Evolutionary conservation across 2,329 filamentous ascomycete genomes (phyloP).

Genomic region (Dothidotthia symphoricarpi): DNA sequence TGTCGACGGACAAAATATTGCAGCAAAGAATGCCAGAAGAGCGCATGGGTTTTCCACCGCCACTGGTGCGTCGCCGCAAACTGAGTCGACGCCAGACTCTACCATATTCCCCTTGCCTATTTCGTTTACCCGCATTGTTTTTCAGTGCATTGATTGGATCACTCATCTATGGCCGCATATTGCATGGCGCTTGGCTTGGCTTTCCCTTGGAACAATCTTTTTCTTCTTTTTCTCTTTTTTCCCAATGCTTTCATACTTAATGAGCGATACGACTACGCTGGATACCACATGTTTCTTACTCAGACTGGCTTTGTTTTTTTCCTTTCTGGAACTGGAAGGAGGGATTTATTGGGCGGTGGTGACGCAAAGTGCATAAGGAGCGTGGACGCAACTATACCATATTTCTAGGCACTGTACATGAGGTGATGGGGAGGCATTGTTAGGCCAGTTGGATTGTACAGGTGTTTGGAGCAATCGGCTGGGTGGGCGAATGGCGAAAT

Average conservation of each 20-base stretch:
- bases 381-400: conserved; percentile 30
- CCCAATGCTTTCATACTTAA: conserved; percentile 34
- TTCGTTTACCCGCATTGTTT: conserved; percentile 26
- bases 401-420: conserved; percentile 20
- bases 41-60: conserved; percentile 95
- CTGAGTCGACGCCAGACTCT: conserved; percentile 11
- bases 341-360: conserved; percentile 8
- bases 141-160: conserved; percentile 21
- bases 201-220: conserved; percentile 20
- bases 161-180: conserved; percentile 42
- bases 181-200: conserved; percentile 44
- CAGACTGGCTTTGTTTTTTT: conserved; percentile 38
- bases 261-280: conserved; percentile 39
- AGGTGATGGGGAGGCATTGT: conserved; percentile 20
- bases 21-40: conserved; percentile 99
- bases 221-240: no score
- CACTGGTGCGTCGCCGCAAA: conserved; percentile 91
- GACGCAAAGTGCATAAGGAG: conserved; percentile 13
- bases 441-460: no score
- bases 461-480: conserved; percentile 10
- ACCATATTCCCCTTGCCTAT: conserved; percentile 23
- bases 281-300: conserved; percentile 30
- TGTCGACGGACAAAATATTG: conserved; percentile 98
- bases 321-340: no score
- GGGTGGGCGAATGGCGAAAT: conserved; percentile 15